Conservation (phyloP, 345 rosid species). For the Rhodamnia rubescens region DNA sequence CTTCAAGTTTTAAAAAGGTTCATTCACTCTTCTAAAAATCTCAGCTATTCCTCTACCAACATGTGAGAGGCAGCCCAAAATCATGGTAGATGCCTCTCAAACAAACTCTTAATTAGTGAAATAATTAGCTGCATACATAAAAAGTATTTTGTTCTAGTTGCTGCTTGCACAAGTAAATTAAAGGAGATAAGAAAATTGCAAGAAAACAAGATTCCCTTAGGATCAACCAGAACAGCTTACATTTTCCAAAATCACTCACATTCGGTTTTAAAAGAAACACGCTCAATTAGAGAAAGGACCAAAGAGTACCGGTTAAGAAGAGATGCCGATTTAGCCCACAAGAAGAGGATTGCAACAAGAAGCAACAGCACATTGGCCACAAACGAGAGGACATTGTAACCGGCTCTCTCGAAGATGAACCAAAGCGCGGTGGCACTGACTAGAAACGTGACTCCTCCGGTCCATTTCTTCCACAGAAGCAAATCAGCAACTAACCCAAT, state of each 20-base stretch:
- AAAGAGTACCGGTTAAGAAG: constrained; percentile 65
- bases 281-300: not conserved
- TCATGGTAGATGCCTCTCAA: not conserved
- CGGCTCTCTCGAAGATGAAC: constrained; percentile 72
- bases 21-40: not conserved
- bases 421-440: constrained; percentile 44
- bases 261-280: not conserved
- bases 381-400: constrained; percentile 64
- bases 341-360: constrained; percentile 66
- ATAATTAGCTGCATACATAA: not conserved
- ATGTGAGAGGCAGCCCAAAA: not conserved
- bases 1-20: not conserved
- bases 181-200: not conserved
- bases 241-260: not conserved
- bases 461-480: constrained; percentile 63
- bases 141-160: not conserved
- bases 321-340: constrained; percentile 94
- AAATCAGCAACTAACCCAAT: constrained; percentile 57
- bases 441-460: constrained; percentile 37
- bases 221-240: not conserved
- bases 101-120: not conserved
- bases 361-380: constrained; percentile 68
- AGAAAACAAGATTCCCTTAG: not conserved
- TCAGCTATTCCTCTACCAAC: not conserved
- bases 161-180: not conserved